Base-by-base conservation (phyloP, 352 stramenopile species). In the Phytophthora hybrid region DNA sequence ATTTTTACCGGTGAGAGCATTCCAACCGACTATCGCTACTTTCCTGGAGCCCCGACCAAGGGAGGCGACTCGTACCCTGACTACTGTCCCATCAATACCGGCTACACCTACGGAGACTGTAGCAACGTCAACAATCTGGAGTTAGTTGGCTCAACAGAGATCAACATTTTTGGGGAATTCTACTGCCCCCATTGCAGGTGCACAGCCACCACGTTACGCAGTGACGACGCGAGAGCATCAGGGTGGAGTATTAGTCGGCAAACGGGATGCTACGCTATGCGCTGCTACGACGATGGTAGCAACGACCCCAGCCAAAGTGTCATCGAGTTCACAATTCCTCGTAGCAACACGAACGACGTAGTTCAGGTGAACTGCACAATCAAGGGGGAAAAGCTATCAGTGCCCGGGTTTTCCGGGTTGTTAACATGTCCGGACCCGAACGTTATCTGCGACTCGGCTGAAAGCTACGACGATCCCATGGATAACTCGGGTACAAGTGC, bases 131-230 rank as follows among this genome's bases (percentile, higher is more conserved):
- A 52, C 52, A 96, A 96, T 56, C 78, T 96, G 13, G 63, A 80
- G 0, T 56, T 71, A 10, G 78, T 83, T 1, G 54, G 69, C 0
- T 83, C 16, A 78, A 52, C 11, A 18, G 39, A 46, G 44, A 80
- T 92, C 71, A 96, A 95, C 60, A 90, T 95, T 18, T 51, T 94
- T 3, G 89, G 89, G 3, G 89, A 96, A 66, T 85, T 81, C 0
- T 95, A 96, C 66, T 88, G 86, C 46, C 59, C 84, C 0, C 89
- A 77, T 5, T 93, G 88, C 69, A 89, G 85, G 54, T 96, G 88
- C 75, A 91, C 89, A 39, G 59, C 71, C 23, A 88, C 83, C n/a
- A 84, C 86, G 4, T 69, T 96, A 5, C 84, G 87, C 19, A 93
- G 82, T 69, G 69, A 62, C 8, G 77, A 93, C 65, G 92, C 83